Evolutionary conservation across 2,329 filamentous ascomycete species (phyloP).

Genomic region (Claviceps sp.): DNA sequence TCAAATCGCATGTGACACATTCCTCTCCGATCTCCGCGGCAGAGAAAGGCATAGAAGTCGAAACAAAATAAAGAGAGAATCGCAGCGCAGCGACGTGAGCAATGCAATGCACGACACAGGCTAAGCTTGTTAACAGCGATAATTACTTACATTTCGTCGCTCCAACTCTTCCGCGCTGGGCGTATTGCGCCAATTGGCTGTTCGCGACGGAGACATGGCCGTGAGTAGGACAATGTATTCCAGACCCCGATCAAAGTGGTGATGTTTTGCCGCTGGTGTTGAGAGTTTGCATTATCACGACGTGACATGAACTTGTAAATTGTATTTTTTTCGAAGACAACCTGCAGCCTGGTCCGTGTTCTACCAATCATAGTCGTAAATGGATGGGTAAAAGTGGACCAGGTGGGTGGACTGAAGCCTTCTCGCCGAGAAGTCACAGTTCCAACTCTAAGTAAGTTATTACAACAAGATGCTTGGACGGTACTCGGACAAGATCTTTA

Average conservation of each 20-base stretch:
- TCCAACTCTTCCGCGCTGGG: slow-evolving; percentile 44
- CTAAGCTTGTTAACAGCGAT: neutral
- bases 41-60: neutral
- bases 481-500: too few relatives aligned
- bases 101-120: neutral
- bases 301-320: too few relatives aligned
- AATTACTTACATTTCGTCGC: slow-evolving; percentile 41
- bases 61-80: neutral
- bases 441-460: too few relatives aligned
- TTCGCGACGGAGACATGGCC: slow-evolving; percentile 20
- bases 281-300: neutral
- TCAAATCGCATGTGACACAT: neutral
- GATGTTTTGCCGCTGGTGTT: neutral
- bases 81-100: neutral
- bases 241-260: neutral
- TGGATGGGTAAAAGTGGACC: too few relatives aligned
- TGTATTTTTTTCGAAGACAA: too few relatives aligned
- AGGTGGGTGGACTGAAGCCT: too few relatives aligned
- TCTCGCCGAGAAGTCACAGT: too few relatives aligned
- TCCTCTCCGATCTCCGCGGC: too few relatives aligned
- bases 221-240: neutral
- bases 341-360: too few relatives aligned
- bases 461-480: too few relatives aligned
- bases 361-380: too few relatives aligned
- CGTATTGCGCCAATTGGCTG: slow-evolving; percentile 21